These are phyloP conservation scores for Magnaporthales sp. DNA, from an alignment of 2,329 filamentous ascomycete genomes.

Conservation along the genomic window DNA sequence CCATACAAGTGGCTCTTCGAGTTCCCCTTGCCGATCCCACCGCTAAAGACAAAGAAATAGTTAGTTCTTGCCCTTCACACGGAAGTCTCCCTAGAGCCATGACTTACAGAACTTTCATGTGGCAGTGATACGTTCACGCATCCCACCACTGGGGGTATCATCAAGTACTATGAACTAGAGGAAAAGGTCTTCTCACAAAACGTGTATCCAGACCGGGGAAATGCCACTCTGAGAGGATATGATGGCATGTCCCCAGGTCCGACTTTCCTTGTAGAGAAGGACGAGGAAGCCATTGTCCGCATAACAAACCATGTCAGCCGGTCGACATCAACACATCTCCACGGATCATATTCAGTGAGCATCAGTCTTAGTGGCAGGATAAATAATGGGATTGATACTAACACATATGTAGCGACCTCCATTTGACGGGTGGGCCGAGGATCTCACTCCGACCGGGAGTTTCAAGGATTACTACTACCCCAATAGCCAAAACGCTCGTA, in stretches of 20 bases:
- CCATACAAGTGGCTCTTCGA: slow-evolving; percentile 15
- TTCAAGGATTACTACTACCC: slow-evolving; percentile 50
- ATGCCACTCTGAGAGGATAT: slow-evolving; percentile 27
- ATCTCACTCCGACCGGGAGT: slow-evolving; percentile 33
- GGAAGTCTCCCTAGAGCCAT: background rate
- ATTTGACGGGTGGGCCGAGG: slow-evolving; percentile 40
- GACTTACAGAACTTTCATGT: background rate
- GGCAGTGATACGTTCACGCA: slow-evolving; percentile 18
- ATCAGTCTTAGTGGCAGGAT: too few relatives aligned
- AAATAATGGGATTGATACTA: background rate
- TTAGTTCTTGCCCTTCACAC: background rate
- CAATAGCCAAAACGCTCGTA: slow-evolving; percentile 36
- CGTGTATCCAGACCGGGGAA: slow-evolving; percentile 15
- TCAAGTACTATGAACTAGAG: slow-evolving; percentile 15
- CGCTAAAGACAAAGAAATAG: slow-evolving; percentile 10
- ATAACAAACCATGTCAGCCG: slow-evolving; percentile 34
- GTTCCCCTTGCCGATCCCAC: slow-evolving; percentile 13
- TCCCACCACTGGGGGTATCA: slow-evolving; percentile 22
- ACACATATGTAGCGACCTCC: slow-evolving; percentile 22
- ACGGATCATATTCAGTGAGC: slow-evolving; percentile 33
- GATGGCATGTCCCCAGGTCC: slow-evolving; percentile 41
- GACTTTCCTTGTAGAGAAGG: slow-evolving; percentile 33
- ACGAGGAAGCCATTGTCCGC: slow-evolving; percentile 37
- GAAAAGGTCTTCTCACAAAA: slow-evolving; percentile 15
- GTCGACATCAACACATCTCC: slow-evolving; percentile 35